Evolutionary conservation across 257 asterid species (phyloP).

Genomic region (Coffea eugenioides): DNA sequence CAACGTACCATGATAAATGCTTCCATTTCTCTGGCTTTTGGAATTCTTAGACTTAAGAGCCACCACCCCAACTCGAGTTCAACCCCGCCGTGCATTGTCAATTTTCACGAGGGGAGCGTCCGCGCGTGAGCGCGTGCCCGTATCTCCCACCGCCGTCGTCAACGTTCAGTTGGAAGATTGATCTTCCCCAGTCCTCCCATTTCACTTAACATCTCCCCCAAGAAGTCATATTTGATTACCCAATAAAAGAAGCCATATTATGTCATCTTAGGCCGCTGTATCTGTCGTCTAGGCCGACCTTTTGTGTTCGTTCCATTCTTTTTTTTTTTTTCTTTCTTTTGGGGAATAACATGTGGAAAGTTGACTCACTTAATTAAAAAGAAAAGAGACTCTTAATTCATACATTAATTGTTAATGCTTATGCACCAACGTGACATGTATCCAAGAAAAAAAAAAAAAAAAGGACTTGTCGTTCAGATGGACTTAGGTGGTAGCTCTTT

Average conservation of each 20-base stretch:
- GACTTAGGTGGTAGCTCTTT: no score
- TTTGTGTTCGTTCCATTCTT: not conserved
- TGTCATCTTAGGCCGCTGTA: not conserved
- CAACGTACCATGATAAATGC: no score
- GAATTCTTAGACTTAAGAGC: no score
- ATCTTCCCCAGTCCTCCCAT: not conserved
- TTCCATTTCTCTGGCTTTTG: no score
- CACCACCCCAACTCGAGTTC: no score
- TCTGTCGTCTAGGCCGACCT: conserved; percentile 7
- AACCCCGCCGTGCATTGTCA: not conserved
- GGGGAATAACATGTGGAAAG: not conserved
- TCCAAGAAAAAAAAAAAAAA: no score
- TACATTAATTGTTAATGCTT: no score
- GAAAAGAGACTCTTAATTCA: not conserved
- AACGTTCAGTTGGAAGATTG: not conserved
- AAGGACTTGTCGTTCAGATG: no score
- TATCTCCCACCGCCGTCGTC: not conserved
- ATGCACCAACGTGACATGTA: no score
- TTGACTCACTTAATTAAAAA: not conserved
- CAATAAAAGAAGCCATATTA: not conserved
- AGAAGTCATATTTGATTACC: not conserved
- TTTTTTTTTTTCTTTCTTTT: not conserved
- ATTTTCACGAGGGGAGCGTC: conserved; percentile 48
- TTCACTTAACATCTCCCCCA: not conserved
- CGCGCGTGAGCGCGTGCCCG: conserved; percentile 29